phyloP scores from a whole-genome alignment of 768 basidiomycete species.

The Termitomyces sp. region DNA sequence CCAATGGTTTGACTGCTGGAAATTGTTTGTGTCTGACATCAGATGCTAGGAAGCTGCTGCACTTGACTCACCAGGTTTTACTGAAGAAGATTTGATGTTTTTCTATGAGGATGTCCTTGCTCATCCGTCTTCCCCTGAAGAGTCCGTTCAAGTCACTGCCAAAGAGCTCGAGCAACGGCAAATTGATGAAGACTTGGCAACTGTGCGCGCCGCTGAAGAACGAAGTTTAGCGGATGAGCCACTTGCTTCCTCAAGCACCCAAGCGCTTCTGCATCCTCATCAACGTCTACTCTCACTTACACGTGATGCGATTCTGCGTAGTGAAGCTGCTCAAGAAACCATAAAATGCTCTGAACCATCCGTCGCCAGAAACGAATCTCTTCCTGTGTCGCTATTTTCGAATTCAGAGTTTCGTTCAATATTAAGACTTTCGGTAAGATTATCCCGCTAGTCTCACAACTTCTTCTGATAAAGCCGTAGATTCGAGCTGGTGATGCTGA shows the following conservation, averaged over 20 bases:
- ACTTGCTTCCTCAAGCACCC: conserved; percentile 1
- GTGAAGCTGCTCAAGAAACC: conserved; percentile 22
- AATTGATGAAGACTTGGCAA: conserved; percentile 24
- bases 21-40: background rate
- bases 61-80: conserved; percentile 27
- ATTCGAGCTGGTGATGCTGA: conserved; percentile 37
- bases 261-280: conserved; percentile 15
- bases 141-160: conserved; percentile 4
- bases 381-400: conserved; percentile 45
- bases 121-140: conserved; percentile 15
- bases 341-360: conserved; percentile 10
- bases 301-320: conserved; percentile 26
- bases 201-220: conserved; percentile 28
- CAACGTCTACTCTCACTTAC: conserved; percentile 29
- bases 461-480: conserved; percentile 25
- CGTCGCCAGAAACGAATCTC: conserved; percentile 10
- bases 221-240: conserved; percentile 13
- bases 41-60: conserved; percentile 21
- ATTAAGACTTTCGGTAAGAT: conserved; percentile 43
- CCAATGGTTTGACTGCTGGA: background rate
- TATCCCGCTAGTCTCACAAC: background rate
- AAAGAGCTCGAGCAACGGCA: conserved; percentile 15
- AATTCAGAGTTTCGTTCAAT: conserved; percentile 49
- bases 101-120: conserved; percentile 42
- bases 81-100: conserved; percentile 34